These are phyloP conservation scores for Skeletonema menzelii DNA, from an alignment of 108 stramenopile species.

Conservation along the genomic window DNA sequence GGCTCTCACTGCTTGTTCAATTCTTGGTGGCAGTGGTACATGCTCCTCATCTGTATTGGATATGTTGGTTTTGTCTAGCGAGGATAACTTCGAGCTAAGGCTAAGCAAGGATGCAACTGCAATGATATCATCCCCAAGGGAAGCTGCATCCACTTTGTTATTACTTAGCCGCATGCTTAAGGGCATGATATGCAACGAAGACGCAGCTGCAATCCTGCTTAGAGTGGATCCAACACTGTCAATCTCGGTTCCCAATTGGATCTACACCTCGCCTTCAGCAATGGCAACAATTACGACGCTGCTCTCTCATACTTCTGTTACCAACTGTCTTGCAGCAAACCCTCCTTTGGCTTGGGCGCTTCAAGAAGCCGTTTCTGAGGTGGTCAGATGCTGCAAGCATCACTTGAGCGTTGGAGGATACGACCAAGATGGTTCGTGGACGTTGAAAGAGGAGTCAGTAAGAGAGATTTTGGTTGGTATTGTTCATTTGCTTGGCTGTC, in stretches of 20 bases:
- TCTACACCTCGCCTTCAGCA: conserved; percentile 5
- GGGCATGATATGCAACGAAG: conserved; percentile 19
- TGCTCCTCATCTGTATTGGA: conserved; percentile 9
- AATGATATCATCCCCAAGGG: conserved; percentile 20
- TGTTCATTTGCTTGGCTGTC: conserved; percentile 32
- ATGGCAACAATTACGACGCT: conserved; percentile 3
- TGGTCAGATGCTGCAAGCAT: conserved; percentile 12
- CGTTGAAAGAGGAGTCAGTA: conserved; percentile 6
- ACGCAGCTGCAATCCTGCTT: conserved; percentile 5
- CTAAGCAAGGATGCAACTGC: background rate
- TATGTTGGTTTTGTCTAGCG: background rate
- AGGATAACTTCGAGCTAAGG: background rate
- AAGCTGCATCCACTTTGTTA: conserved; percentile 29
- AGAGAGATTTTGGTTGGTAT: conserved; percentile 24
- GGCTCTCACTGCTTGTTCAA: conserved; percentile 22
- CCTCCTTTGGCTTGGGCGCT: conserved; percentile 38
- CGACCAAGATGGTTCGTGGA: background rate
- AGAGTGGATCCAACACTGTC: conserved; percentile 14
- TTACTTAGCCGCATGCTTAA: conserved; percentile 40
- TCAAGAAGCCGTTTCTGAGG: conserved; percentile 22
- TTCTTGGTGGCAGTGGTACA: conserved; percentile 23
- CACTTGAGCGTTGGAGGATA: background rate
- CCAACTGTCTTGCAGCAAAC: conserved; percentile 12
- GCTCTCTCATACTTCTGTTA: conserved; percentile 7
- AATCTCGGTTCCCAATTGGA: conserved; percentile 23